Evolutionary conservation across 2,329 filamentous ascomycete species (phyloP), one percentile per base, ranked within the genome.

Genomic region (Gaeumannomyces tritici): DNA sequence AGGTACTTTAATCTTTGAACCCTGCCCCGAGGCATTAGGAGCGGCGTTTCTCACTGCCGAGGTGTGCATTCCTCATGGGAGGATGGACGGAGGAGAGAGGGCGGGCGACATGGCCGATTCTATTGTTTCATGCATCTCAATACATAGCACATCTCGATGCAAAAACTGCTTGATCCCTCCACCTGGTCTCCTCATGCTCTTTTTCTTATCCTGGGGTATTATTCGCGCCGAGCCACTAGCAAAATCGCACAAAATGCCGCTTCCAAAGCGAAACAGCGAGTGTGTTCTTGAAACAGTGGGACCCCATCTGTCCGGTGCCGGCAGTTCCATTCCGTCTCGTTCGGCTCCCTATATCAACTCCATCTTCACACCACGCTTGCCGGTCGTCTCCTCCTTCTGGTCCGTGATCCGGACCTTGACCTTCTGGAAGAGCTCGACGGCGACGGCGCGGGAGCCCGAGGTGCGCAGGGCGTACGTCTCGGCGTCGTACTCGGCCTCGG

Each of bases 321-420:
- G 2, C 9, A 6, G 13, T 9, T 51, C 3, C 35, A 3, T 5
- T 15, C 21, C 1, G 21, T 18, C 21, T 6, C 7, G 42, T 18
- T n/a, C 4, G 15, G 21, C 8, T 51, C 9, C 18, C 21, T n/a
- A 61, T 21, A 89, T 77, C 70, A 90, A 73, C 75, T 88, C 86
- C 80, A 95, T 83, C 81, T 88, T 91, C 27, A 93, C 89, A 67
- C 90, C 93, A 67, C 95, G 86, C 87, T 98, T 99, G 62, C 95
- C 95, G n/a, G 93, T 97, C 64, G 86, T 86, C 77, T 96, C 91
- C 74, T 99, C 95, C 80, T 93, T 91, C 72, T 96, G 89, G 73
- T 98, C 96, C 69, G 87, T 90, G 66, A 99, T 92, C 72, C 88
- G 86, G 18, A 99, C 93, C 69, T 81, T 84, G 67, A 99, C 89